Evolutionary conservation across 164 flowering plant species (phyloP), one percentile per base, ranked within the genome.

Genomic region (Saururus chinensis): DNA sequence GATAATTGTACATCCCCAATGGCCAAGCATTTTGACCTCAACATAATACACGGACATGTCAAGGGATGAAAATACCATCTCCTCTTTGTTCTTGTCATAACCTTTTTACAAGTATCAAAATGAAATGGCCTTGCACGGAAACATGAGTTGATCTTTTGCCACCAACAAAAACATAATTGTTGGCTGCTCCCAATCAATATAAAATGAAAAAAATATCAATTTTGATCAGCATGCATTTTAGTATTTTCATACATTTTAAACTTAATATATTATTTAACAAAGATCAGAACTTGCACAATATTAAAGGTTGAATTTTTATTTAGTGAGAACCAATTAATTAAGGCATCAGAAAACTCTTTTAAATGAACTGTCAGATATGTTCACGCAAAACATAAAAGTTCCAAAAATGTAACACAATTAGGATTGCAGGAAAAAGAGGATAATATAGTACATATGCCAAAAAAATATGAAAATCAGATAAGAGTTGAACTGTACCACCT

Each of bases 401-500:
- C 17, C 12, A 21, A 20, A 54, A 54, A 54, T 54, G 9, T 54
- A 21, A 51, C 10, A 20, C 8, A 22, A 54, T 21, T 4, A 20
- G 14, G n/a, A 9, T 7, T 0, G 26, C 8, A 24, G 2, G 30
- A 35, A 30, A 55, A 21, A 26, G 25, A 23, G 19, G 30, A 55
- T 23, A 23, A 11, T 23, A 55, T 6, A 23, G 58, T 19, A 56
- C 12, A 25, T 0, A 56, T 12, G 25, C 12, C 11, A 45, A 22
- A 1, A 3, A 60, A 42, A 2, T 2, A 30, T 30, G 22, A 19
- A 45, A 45, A 19, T 45, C n/a, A 42, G 24, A 45, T 4, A 60
- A 25, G 17, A 41, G 19, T 19, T 64, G 26, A 17, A 21, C 22
- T 62, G 12, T 41, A 45, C 13, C 11, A 92, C 98, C 98, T 83